These are phyloP conservation scores for Coriaria nepalensis DNA, from an alignment of 306 rosid species.

Conservation along the genomic window DNA sequence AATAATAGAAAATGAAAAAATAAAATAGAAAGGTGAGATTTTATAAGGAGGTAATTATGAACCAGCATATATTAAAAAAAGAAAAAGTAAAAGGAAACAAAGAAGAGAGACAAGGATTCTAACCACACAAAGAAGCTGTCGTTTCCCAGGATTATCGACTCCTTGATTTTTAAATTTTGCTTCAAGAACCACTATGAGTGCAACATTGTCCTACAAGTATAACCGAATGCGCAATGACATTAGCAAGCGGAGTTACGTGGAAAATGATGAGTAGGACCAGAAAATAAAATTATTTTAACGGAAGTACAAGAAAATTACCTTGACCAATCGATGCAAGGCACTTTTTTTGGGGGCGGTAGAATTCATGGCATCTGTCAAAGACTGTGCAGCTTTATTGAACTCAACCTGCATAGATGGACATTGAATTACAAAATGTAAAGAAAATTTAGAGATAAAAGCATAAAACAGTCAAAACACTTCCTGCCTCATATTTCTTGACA, in stretches of 20 bases:
- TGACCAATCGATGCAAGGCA: conserved; percentile 80
- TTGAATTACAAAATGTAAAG: conserved; percentile 8
- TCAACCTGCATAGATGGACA: conserved; percentile 64
- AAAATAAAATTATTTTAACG: conserved; percentile 4
- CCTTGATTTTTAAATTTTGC: conserved; percentile 73
- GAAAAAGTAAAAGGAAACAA: background rate
- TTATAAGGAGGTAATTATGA: background rate
- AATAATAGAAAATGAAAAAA: conserved; percentile 4
- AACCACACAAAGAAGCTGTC: conserved; percentile 98
- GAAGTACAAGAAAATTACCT: conserved; percentile 33
- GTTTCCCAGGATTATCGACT: conserved; percentile 71
- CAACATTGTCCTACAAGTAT: conserved; percentile 85
- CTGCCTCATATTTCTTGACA: conserved; percentile 96
- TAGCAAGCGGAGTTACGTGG: too few species aligned
- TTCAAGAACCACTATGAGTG: conserved; percentile 91
- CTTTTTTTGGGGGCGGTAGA: conserved; percentile 76
- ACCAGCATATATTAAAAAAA: background rate
- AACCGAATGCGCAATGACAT: too few species aligned
- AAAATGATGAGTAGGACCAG: conserved; percentile 3
- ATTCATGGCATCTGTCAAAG: conserved; percentile 80
- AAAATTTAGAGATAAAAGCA: background rate
- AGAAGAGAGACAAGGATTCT: conserved; percentile 13
- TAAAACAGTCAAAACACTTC: conserved; percentile 11
- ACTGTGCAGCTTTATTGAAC: conserved; percentile 94
- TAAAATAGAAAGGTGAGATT: background rate